Base-by-base conservation (phyloP, 371 early-diverging fungal species). In the Syncephalastrum monosporum region DNA sequence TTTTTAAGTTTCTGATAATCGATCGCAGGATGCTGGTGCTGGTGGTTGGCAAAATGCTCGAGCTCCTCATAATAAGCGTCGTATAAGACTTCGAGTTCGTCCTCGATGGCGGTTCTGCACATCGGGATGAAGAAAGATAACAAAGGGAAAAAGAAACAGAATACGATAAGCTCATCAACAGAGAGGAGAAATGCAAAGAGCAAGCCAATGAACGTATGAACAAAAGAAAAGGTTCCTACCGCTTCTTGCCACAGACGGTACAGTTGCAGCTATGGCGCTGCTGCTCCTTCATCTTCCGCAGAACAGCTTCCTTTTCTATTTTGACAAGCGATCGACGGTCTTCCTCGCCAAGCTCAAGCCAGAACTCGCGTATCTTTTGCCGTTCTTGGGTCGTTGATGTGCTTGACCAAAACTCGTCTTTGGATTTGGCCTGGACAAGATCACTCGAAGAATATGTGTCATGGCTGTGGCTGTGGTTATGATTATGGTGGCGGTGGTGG, bases 21-120 rank as follows among this genome's bases (percentile, higher is more conserved):
- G 38, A 33, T 33, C 47, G 46, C 29, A 29, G 56, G 53, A 10
- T 74, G 72, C 19, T 78, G 83, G 57, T 85, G 85, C 51, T 89
- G 89, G 50, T 88, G 87, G 61, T 91, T 82, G 8, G 94, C 92
- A 61, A 90, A 94, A 54, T 87, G 86, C 65, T 93, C 91, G 33
- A 96, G 77, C 67, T 93, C 94, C 50, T 93, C 91, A 60, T 92
- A 93, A 71, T 96, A 96, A 41, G 92, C 90, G 63, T 94, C 93
- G 68, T 96, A 96, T 12, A 96, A 74, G 8, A 87, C 79, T 66
- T 94, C 92, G 8, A 96, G 79, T 65, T 96, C 95, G 56, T 89
- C 91, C 63, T 93, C 95, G 63, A 96, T 93, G 33, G 92, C 92
- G 50, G 86, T 86, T 67, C 93, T 91, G 70, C 4, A 41, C n/a